Conservation (phyloP, 75 land plant genomes). For the Azolla pinnata region DNA sequence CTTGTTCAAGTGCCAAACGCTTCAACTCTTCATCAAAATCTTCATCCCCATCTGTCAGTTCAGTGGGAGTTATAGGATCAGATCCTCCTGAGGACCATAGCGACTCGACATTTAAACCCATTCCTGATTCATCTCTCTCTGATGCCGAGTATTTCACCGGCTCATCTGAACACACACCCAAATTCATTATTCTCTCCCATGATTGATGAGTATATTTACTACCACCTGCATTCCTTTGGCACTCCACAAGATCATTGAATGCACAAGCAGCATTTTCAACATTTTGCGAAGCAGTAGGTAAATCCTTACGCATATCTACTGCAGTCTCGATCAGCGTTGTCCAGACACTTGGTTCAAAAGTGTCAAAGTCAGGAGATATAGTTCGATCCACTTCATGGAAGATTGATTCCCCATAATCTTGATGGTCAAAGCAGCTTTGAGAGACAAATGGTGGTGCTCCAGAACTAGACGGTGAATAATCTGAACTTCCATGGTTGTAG, state of each 20-base stretch:
- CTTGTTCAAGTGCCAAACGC: slow-evolving; percentile 43
- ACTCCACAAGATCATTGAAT: slow-evolving; percentile 20
- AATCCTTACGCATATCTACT: too few relatives aligned
- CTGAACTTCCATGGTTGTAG: slow-evolving; percentile 22
- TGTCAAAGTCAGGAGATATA: slow-evolving; percentile 36
- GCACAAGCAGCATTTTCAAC: too few relatives aligned
- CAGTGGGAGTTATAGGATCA: slow-evolving; percentile 2
- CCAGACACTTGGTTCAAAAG: too few relatives aligned
- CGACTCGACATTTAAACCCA: neutral
- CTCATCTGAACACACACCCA: slow-evolving; percentile 1
- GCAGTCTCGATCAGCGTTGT: too few relatives aligned
- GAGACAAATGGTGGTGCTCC: slow-evolving; percentile 20
- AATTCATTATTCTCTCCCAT: slow-evolving; percentile 5
- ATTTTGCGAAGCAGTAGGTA: too few relatives aligned
- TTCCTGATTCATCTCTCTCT: neutral
- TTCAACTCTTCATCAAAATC: slow-evolving; percentile 44
- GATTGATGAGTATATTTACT: slow-evolving; percentile 5
- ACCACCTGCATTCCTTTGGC: slow-evolving; percentile 1
- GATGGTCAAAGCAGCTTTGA: slow-evolving; percentile 25
- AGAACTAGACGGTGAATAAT: slow-evolving; percentile 20
- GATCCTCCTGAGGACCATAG: neutral
- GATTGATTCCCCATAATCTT: slow-evolving; percentile 16
- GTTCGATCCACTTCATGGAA: slow-evolving; percentile 27
- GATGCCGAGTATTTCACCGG: neutral
- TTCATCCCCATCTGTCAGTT: slow-evolving; percentile 28